Percentiles rank a stretch among this genome's conserved stretches.
These are phyloP conservation scores for Gymnopilus dilepis DNA, from an alignment of 768 basidiomycete genomes.

Conservation along the genomic window DNA sequence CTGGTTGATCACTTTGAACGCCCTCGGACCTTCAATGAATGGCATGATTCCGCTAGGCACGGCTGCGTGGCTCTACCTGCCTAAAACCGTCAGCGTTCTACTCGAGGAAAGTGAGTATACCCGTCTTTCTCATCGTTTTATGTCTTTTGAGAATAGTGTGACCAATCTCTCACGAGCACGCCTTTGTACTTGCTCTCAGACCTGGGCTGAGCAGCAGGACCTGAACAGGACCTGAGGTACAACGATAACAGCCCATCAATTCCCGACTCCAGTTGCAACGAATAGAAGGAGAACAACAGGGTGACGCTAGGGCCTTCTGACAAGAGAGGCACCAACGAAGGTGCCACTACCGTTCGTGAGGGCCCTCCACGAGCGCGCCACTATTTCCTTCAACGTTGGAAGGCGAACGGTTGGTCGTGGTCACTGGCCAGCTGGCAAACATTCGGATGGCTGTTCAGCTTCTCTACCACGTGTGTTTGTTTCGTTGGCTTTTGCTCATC, in stretches of 20 bases:
- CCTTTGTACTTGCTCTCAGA: no score
- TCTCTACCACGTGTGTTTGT: slow-evolving; percentile 74
- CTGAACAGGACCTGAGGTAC: no score
- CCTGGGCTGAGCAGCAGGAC: no score
- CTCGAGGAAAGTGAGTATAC: no score
- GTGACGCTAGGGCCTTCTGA: slow-evolving; percentile 34
- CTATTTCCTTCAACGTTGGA: slow-evolving; percentile 80
- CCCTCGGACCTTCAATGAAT: no score
- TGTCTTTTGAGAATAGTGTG: slow-evolving; percentile 68
- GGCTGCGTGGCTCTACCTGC: no score
- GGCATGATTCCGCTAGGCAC: no score
- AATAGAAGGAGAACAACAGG: slow-evolving; percentile 43
- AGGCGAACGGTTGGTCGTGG: slow-evolving; percentile 92
- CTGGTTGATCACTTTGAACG: no score
- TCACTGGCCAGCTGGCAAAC: slow-evolving; percentile 93
- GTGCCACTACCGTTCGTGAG: slow-evolving; percentile 53
- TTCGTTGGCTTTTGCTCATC: slow-evolving; percentile 1
- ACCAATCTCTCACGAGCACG: no score
- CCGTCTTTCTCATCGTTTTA: slow-evolving; percentile 46
- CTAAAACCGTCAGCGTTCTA: no score
- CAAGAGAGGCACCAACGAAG: slow-evolving; percentile 43
- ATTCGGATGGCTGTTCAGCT: slow-evolving; percentile 97
- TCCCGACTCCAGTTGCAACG: slow-evolving; percentile 44
- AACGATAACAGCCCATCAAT: slow-evolving; percentile 70
- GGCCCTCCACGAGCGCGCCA: slow-evolving; percentile 43